Conservation (phyloP, 2,329 filamentous ascomycete genomes). For the Arachnomyces sp. region DNA sequence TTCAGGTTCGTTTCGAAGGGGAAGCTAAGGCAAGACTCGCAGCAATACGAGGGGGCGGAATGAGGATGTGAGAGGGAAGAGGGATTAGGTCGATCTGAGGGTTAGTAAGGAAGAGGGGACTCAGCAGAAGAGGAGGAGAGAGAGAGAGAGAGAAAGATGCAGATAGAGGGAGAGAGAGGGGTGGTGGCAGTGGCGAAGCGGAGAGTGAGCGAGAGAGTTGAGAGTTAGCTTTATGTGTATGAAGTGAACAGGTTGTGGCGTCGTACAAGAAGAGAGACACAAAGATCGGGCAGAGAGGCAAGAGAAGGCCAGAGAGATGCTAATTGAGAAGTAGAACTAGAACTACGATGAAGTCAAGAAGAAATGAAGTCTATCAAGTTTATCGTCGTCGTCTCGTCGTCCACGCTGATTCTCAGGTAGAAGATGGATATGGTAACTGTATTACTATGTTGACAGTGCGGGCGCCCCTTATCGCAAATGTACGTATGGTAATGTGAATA, state of each 20-base stretch:
- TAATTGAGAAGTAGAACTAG: no score
- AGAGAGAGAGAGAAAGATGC: constrained; percentile 20
- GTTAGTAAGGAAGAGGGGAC: constrained; percentile 10
- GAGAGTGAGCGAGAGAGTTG: constrained; percentile 20
- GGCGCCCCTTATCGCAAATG: no score
- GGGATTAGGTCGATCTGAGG: background rate
- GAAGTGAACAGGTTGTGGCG: constrained; percentile 8
- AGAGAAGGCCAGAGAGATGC: no score
- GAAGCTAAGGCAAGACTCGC: constrained; percentile 13
- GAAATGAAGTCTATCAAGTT: no score
- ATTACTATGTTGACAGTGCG: no score
- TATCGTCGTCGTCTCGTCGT: no score
- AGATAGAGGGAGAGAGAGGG: constrained; percentile 10
- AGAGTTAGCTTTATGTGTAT: constrained; percentile 1
- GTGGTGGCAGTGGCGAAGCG: constrained; percentile 11
- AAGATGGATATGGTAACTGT: no score
- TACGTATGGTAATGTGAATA: no score
- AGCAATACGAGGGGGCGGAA: constrained; percentile 11
- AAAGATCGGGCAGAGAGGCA: no score
- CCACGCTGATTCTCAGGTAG: no score
- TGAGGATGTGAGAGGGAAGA: constrained; percentile 2
- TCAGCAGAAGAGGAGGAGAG: constrained; percentile 11
- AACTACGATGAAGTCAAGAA: no score
- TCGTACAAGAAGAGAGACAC: no score
- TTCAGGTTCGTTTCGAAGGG: constrained; percentile 8